phyloP scores from a whole-genome alignment of 2,329 filamentous ascomycete species.

The Onygenales sp. region DNA sequence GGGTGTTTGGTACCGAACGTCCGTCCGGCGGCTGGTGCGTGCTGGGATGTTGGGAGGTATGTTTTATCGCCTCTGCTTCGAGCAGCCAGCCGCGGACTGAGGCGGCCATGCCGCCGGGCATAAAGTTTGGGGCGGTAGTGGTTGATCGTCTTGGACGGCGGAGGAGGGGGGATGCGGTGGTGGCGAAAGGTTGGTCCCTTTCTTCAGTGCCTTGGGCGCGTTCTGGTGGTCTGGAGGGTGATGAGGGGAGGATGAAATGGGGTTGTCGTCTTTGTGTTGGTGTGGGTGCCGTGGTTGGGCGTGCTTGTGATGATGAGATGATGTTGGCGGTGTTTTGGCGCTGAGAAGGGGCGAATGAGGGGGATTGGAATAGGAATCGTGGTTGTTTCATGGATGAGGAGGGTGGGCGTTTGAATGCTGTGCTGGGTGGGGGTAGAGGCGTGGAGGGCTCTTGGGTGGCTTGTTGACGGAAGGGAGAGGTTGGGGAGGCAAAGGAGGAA shows the following conservation, averaged over 20 bases:
- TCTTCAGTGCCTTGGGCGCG: constrained; percentile 15
- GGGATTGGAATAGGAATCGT: not conserved
- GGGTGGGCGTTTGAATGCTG: not conserved
- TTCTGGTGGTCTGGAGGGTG: constrained; percentile 20
- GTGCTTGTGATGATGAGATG: not conserved
- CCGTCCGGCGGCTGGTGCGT: not conserved
- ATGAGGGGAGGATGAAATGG: constrained; percentile 28
- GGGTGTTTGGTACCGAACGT: not conserved
- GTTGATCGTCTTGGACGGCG: constrained; percentile 19
- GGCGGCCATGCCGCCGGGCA: constrained; percentile 31
- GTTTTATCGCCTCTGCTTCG: constrained; percentile 25
- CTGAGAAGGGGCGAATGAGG: not conserved
- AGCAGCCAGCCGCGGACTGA: constrained; percentile 33
- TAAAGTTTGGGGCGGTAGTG: constrained; percentile 15
- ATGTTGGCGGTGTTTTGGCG: not conserved
- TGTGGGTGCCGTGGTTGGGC: constrained; percentile 1
- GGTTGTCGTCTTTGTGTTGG: constrained; percentile 21
- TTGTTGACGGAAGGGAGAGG: not conserved
- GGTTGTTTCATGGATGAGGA: constrained; percentile 1
- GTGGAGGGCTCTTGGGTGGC: not conserved
- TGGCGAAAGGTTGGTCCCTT: constrained; percentile 5
- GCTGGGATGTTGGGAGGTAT: constrained; percentile 2
- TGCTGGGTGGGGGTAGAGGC: constrained; percentile 7
- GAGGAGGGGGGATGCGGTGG: constrained; percentile 16
- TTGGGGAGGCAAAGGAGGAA: constrained; percentile 5